Evolutionary conservation across 768 basidiomycete genomes (phyloP).

Genomic region (Tylopilus cervinicoccineus): DNA sequence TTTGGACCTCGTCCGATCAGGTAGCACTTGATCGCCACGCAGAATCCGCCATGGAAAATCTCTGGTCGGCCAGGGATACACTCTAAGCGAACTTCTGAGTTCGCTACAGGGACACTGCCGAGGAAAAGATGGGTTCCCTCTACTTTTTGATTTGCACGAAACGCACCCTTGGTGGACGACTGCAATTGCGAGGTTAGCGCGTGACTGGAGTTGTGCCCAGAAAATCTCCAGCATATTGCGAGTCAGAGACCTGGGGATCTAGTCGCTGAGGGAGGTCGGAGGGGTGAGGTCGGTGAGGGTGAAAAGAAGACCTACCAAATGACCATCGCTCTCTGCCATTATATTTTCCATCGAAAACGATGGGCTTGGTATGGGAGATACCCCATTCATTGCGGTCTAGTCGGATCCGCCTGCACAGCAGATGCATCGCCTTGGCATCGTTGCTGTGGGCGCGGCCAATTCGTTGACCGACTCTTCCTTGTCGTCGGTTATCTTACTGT

Average conservation of each 20-base stretch:
- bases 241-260: background rate
- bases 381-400: background rate
- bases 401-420: slow-evolving; percentile 2
- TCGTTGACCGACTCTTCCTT: background rate
- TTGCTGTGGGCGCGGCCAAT: background rate
- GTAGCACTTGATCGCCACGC: background rate
- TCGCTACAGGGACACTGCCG: background rate
- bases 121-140: background rate
- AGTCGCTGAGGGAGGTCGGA: background rate
- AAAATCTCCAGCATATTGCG: background rate
- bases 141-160: background rate
- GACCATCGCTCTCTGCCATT: background rate
- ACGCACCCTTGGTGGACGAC: background rate
- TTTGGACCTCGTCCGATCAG: background rate
- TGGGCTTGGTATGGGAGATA: background rate
- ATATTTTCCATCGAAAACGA: background rate
- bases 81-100: background rate
- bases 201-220: background rate
- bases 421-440: background rate
- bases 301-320: background rate
- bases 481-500: background rate
- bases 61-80: slow-evolving; percentile 7
- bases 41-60: slow-evolving; percentile 11
- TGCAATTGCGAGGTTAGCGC: background rate
- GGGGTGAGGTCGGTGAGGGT: background rate